These are phyloP conservation scores for Fusarium protoensiforme DNA, from an alignment of 2,329 filamentous ascomycete genomes.

Conservation along the genomic window DNA sequence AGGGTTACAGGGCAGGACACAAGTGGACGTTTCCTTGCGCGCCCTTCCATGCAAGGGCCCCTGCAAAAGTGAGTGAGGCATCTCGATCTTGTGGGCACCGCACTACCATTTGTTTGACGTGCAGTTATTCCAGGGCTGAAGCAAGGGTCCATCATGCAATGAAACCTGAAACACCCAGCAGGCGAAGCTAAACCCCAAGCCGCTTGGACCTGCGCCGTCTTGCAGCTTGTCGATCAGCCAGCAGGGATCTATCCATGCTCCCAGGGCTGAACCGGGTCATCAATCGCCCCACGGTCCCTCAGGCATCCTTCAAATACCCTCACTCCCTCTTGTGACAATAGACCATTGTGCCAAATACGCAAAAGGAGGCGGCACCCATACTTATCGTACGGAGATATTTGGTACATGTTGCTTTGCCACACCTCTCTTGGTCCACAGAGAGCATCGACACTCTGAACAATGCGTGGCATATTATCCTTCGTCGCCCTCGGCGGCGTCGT, in stretches of 20 bases:
- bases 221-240: background rate
- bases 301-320: background rate
- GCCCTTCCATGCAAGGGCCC: no score
- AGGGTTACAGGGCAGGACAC: no score
- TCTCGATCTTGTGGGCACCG: no score
- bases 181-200: constrained; percentile 9
- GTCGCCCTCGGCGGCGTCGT: background rate
- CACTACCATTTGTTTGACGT: no score
- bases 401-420: no score
- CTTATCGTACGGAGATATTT: no score
- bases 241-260: constrained; percentile 22
- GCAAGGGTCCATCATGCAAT: background rate
- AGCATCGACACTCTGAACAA: background rate
- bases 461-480: background rate
- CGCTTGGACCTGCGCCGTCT: constrained; percentile 1
- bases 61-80: no score
- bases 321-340: no score
- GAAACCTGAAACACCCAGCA: background rate
- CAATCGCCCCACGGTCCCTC: background rate
- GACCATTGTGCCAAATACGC: no score
- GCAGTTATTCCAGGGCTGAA: no score
- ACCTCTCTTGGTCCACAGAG: background rate
- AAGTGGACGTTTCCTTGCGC: no score
- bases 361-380: no score
- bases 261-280: constrained; percentile 12